Conservation (phyloP, 176 grass and related monocot genomes). For the Rhipidocladum racemiflorum region DNA sequence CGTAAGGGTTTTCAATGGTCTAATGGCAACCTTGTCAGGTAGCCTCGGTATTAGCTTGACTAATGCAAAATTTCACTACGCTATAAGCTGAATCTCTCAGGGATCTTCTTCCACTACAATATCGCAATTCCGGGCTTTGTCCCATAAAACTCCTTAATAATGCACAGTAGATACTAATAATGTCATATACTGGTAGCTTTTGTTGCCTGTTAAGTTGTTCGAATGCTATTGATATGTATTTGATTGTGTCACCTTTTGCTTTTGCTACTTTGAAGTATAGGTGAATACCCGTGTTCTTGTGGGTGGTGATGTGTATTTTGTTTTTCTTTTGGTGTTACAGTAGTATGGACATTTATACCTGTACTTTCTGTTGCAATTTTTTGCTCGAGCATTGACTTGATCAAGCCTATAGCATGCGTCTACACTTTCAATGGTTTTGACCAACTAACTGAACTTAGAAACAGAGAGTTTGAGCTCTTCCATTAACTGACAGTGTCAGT, state of each 20-base stretch:
- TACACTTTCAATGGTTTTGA: constrained; percentile 1
- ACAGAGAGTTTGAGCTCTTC: constrained; percentile 2
- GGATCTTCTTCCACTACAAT: background rate
- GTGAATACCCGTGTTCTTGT: background rate
- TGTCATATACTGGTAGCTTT: background rate
- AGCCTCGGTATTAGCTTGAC: background rate
- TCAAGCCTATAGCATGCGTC: background rate
- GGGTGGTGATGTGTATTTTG: background rate
- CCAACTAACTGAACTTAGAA: background rate
- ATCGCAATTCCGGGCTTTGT: background rate
- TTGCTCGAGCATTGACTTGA: background rate
- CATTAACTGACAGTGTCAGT: background rate
- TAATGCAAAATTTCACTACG: background rate
- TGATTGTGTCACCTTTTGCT: background rate
- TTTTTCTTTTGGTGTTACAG: background rate
- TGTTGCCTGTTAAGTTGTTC: background rate
- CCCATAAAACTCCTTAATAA: background rate
- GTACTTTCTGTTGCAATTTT: background rate
- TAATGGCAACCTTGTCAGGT: background rate
- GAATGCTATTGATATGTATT: background rate
- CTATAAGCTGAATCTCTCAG: background rate
- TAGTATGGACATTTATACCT: background rate
- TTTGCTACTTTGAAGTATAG: background rate
- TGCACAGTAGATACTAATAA: background rate
- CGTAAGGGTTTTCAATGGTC: background rate